These are phyloP conservation scores for Closterium sp. DNA, from an alignment of 139 green algal genomes.

Conservation along the genomic window DNA sequence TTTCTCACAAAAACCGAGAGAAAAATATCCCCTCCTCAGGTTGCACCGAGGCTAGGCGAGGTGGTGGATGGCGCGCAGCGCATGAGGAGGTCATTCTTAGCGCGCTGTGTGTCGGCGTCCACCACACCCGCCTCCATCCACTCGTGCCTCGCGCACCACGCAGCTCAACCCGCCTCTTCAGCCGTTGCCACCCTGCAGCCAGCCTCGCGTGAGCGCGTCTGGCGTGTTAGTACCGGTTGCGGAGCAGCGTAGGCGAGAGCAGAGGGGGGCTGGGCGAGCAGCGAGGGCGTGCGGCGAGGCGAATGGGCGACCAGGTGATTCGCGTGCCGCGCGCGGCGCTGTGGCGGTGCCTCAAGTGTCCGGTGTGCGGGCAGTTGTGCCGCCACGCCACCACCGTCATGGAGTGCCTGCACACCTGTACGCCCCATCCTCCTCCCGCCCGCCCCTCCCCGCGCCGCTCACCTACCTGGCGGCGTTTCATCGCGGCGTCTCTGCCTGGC, in stretches of 20 bases:
- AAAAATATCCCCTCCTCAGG: too few relatives aligned
- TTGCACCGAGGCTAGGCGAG: too few relatives aligned
- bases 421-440: not conserved
- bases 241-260: not conserved
- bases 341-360: slow-evolving; percentile 13
- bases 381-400: slow-evolving; percentile 23
- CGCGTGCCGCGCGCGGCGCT: not conserved
- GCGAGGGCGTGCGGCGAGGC: not conserved
- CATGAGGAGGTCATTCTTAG: not conserved
- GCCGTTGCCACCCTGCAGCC: not conserved
- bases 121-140: not conserved
- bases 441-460: too few relatives aligned
- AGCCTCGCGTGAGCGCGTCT: not conserved
- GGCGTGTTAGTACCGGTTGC: not conserved
- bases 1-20: too few relatives aligned
- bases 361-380: slow-evolving; percentile 17
- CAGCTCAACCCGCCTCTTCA: not conserved
- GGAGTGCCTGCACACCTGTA: slow-evolving; percentile 31
- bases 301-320: not conserved
- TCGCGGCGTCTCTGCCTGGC: too few relatives aligned
- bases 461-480: too few relatives aligned
- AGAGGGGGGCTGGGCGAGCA: not conserved
- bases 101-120: not conserved
- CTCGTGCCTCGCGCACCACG: not conserved
- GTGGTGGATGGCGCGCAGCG: too few relatives aligned